These are phyloP conservation scores for Mycena polygramma DNA, from an alignment of 768 basidiomycete species.

Conservation along the genomic window DNA sequence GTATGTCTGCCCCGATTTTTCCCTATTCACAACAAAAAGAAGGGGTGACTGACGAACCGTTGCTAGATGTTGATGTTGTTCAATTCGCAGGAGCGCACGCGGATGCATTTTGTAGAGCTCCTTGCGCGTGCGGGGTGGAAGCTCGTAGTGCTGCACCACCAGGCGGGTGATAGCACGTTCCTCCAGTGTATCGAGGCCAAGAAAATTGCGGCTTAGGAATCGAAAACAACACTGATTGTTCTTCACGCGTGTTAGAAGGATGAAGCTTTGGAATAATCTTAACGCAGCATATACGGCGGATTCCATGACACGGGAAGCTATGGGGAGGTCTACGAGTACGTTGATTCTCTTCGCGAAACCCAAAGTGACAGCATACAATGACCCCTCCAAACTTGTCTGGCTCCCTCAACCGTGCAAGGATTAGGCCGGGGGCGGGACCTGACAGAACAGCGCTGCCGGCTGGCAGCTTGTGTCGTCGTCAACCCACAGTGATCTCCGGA, in stretches of 20 bases:
- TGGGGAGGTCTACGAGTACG: too few species aligned
- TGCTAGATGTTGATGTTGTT: constrained; percentile 55
- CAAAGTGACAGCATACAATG: too few species aligned
- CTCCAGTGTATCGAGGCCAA: constrained; percentile 43
- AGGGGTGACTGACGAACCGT: not conserved
- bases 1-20: constrained; percentile 41
- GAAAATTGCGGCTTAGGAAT: not conserved
- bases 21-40: not conserved
- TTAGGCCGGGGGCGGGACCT: not conserved
- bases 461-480: not conserved
- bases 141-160: constrained; percentile 42
- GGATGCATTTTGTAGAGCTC: constrained; percentile 47
- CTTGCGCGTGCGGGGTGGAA: constrained; percentile 51
- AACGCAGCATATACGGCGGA: too few species aligned
- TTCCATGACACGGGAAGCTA: too few species aligned
- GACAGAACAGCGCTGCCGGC: not conserved
- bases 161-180: constrained; percentile 38
- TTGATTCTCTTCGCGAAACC: too few species aligned
- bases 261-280: too few species aligned
- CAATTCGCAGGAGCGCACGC: constrained; percentile 56
- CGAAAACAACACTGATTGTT: too few species aligned
- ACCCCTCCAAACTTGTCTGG: too few species aligned
- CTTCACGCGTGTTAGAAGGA: too few species aligned
- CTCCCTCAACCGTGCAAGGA: too few species aligned
- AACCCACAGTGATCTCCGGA: not conserved